Percentiles rank a stretch among this genome's conserved stretches.
These are phyloP conservation scores for Hypsizygus ulmarius DNA, from an alignment of 1,284 basidiomycete genomes.

Conservation along the genomic window DNA sequence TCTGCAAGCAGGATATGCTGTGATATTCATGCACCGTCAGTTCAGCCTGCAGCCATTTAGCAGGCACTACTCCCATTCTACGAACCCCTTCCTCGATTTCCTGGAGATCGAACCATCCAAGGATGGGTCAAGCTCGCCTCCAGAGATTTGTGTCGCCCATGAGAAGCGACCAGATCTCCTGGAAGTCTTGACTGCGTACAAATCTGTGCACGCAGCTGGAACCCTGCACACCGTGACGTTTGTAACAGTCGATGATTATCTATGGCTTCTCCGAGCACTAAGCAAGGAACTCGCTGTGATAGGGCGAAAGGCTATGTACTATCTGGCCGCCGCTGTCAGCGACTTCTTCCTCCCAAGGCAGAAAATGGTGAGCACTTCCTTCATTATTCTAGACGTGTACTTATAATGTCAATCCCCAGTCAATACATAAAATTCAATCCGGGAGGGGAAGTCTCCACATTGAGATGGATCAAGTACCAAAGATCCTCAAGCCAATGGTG, in stretches of 20 bases:
- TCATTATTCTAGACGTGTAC: background rate
- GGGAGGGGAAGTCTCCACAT: conserved; percentile 90
- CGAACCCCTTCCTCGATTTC: conserved; percentile 96
- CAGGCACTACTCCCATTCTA: conserved; percentile 95
- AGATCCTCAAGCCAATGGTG: conserved; percentile 90
- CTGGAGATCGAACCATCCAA: conserved; percentile 65
- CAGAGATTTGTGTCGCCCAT: conserved; percentile 63
- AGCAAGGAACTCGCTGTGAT: conserved; percentile 70
- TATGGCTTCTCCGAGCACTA: conserved; percentile 87
- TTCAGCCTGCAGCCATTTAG: conserved; percentile 97
- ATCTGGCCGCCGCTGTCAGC: conserved; percentile 95
- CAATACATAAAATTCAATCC: conserved; percentile 98
- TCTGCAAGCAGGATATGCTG: conserved; percentile 89
- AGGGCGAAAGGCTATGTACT: conserved; percentile 83
- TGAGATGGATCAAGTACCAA: conserved; percentile 99
- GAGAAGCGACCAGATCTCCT: conserved; percentile 67
- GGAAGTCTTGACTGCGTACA: conserved; percentile 79
- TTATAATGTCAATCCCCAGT: conserved; percentile 45
- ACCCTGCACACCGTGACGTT: conserved; percentile 87
- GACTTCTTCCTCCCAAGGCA: conserved; percentile 96
- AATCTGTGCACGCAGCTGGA: conserved; percentile 71
- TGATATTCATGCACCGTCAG: conserved; percentile 97
- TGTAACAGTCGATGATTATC: conserved; percentile 94
- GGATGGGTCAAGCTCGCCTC: conserved; percentile 20
- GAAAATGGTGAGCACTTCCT: conserved; percentile 64